These are phyloP conservation scores for Vigna unguiculata DNA, from an alignment of 306 rosid species.

Conservation along the genomic window DNA sequence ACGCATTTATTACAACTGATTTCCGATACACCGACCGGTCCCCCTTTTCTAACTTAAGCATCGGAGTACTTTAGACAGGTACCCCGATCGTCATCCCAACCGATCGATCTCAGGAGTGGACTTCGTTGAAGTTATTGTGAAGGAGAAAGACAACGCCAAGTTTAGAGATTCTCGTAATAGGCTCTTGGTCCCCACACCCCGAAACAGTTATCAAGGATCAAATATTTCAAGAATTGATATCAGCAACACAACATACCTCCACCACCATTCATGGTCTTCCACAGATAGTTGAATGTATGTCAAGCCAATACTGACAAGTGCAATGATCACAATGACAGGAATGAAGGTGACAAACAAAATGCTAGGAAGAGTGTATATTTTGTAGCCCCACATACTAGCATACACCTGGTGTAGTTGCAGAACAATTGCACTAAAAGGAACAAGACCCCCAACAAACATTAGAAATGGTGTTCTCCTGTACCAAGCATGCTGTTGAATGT, in stretches of 20 bases:
- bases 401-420: conserved; percentile 74
- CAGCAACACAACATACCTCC: conserved; percentile 68
- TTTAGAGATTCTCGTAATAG: no score
- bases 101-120: no score
- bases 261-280: conserved; percentile 98
- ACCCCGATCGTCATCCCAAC: no score
- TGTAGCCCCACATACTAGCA: conserved; percentile 87
- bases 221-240: conserved; percentile 29
- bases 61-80: no score
- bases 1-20: no score
- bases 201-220: conserved; percentile 14
- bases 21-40: no score
- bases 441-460: conserved; percentile 82
- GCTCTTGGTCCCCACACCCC: no score
- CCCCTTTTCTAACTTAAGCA: no score
- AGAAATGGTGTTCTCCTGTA: conserved; percentile 77
- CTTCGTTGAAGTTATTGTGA: no score
- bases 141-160: no score
- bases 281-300: conserved; percentile 81
- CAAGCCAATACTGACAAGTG: conserved; percentile 70
- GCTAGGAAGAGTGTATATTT: conserved; percentile 77
- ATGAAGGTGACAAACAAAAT: conserved; percentile 65
- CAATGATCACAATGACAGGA: conserved; percentile 56
- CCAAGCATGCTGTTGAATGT: conserved; percentile 75
- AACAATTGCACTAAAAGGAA: conserved; percentile 75